Percentiles rank a stretch among this genome's conserved stretches.
phyloP scores from a whole-genome alignment of 2,329 filamentous ascomycete genomes.

The Pestalotiopsis sp. region DNA sequence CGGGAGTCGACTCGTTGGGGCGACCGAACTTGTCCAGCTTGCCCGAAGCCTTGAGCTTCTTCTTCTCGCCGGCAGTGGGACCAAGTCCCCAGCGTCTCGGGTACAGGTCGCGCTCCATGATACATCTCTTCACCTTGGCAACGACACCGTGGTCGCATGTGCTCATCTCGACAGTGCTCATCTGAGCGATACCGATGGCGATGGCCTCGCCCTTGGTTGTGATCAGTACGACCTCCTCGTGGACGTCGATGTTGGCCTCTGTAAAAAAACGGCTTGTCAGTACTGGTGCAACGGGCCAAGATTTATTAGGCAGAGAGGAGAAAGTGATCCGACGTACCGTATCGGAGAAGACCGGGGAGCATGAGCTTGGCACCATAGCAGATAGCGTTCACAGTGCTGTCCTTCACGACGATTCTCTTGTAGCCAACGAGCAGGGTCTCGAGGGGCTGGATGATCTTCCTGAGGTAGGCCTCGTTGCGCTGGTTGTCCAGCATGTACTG shows the following conservation, averaged over 20 bases:
- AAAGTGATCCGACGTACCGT: slow-evolving; percentile 59
- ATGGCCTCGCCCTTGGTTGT: slow-evolving; percentile 99
- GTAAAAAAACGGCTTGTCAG: slow-evolving; percentile 15
- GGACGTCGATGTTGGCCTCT: slow-evolving; percentile 89
- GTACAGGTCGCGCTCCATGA: slow-evolving; percentile 99
- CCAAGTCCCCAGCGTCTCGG: slow-evolving; percentile 95
- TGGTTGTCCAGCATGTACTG: slow-evolving; percentile 97
- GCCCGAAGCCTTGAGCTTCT: slow-evolving; percentile 98
- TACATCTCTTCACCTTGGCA: slow-evolving; percentile 98
- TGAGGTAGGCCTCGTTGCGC: slow-evolving; percentile 89
- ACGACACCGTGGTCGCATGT: slow-evolving; percentile 97
- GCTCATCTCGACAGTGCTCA: slow-evolving; percentile 96
- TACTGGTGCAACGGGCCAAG: not conserved
- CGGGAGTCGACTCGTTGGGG: slow-evolving; percentile 87
- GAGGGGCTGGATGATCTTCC: slow-evolving; percentile 87
- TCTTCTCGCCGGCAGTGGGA: slow-evolving; percentile 93
- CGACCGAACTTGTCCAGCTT: slow-evolving; percentile 98
- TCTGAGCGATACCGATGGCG: slow-evolving; percentile 92
- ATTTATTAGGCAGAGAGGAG: not conserved
- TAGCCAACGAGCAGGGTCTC: slow-evolving; percentile 91
- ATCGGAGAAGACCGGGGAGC: slow-evolving; percentile 93
- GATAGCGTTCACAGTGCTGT: slow-evolving; percentile 92
- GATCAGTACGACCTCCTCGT: slow-evolving; percentile 97
- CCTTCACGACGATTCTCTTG: slow-evolving; percentile 98
- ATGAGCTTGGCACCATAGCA: slow-evolving; percentile 99